These are phyloP conservation scores for Silene vulgaris DNA, from an alignment of 179 eudicot genomes.

Conservation along the genomic window DNA sequence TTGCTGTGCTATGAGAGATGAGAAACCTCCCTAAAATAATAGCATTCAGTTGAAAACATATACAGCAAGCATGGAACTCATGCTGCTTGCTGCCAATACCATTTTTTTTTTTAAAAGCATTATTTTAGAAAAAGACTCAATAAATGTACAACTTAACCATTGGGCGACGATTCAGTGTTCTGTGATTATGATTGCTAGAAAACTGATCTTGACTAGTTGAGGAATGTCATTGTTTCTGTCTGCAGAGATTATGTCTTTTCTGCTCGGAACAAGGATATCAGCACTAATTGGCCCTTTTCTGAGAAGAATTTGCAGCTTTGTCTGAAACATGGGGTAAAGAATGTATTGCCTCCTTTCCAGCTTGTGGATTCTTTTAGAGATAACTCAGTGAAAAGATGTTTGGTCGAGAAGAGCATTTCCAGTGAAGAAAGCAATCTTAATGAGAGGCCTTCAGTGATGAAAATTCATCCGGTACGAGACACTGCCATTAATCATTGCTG, in stretches of 20 bases:
- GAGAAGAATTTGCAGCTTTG: constrained; percentile 63
- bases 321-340: constrained; percentile 57
- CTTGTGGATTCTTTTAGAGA: constrained; percentile 38
- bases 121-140: no score
- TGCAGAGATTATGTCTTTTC: constrained; percentile 74
- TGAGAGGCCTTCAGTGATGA: constrained; percentile 28
- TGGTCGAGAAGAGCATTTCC: constrained; percentile 30
- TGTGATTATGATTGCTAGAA: background rate
- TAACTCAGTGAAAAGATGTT: constrained; percentile 25
- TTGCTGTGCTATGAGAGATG: background rate
- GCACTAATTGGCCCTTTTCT: constrained; percentile 80
- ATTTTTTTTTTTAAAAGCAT: no score
- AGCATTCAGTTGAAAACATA: no score
- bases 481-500: constrained; percentile 22
- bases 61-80: no score
- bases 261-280: constrained; percentile 63
- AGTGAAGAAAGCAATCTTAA: constrained; percentile 37
- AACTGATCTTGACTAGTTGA: background rate
- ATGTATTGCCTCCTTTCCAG: constrained; percentile 78
- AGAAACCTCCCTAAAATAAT: no score
- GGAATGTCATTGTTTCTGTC: constrained; percentile 19
- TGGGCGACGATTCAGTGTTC: background rate
- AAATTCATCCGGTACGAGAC: constrained; percentile 22
- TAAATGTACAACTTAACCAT: background rate
- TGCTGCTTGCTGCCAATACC: no score